Evolutionary conservation across 2,329 filamentous ascomycete species (phyloP).

Genomic region (Arthrobotrys sphaeroides): DNA sequence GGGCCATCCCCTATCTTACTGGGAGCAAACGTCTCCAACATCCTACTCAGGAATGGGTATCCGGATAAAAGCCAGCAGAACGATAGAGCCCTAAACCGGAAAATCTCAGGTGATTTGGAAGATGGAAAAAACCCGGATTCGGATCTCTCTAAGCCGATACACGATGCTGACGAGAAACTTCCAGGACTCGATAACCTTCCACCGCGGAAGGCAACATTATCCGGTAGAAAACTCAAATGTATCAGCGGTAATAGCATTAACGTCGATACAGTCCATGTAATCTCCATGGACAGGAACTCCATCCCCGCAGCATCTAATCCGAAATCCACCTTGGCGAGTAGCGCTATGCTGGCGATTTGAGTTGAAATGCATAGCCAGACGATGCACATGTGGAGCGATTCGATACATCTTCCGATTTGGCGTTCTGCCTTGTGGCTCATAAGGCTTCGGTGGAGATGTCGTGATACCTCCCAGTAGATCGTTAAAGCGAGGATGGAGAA

Average conservation of each 20-base stretch:
- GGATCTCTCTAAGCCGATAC: neutral
- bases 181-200: neutral
- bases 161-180: neutral
- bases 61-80: slow-evolving; percentile 30
- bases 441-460: neutral
- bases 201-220: neutral
- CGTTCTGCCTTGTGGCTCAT: slow-evolving; percentile 1
- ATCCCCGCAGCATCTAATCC: slow-evolving; percentile 13
- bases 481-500: slow-evolving; percentile 6
- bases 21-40: slow-evolving; percentile 25
- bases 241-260: slow-evolving; percentile 14
- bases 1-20: slow-evolving; percentile 18
- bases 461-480: slow-evolving; percentile 19
- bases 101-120: neutral
- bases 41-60: slow-evolving; percentile 35
- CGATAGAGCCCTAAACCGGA: slow-evolving; percentile 8
- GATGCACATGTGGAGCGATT: slow-evolving; percentile 3
- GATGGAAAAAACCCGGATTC: neutral
- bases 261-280: slow-evolving; percentile 30
- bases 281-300: slow-evolving; percentile 32
- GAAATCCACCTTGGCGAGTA: slow-evolving; percentile 21
- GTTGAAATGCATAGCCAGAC: slow-evolving; percentile 23
- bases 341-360: slow-evolving; percentile 23
- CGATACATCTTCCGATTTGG: slow-evolving; percentile 15
- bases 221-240: slow-evolving; percentile 17